Evolutionary conservation across 352 stramenopile genomes (phyloP), one percentile per base, ranked within the genome.

Genomic region (Pythium apleroticum): DNA sequence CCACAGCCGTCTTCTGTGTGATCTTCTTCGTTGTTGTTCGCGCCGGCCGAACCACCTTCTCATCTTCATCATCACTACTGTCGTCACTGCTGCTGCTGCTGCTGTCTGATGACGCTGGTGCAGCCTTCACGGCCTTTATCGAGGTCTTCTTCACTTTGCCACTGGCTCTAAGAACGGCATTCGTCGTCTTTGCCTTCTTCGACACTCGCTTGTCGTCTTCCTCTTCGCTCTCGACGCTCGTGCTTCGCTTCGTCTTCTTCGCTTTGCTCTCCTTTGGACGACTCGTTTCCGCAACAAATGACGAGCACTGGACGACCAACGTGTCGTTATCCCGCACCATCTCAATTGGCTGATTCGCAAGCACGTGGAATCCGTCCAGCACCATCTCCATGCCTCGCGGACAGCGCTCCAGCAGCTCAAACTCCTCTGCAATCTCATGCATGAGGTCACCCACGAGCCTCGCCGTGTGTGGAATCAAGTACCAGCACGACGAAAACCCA

Each of bases 401-500:
- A 59, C 80, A 91, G 19, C 73, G 49, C 46, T 52, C 63, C 12
- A 52, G 45, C 55, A 91, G 69, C 30, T 66, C 77, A 68, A 93
- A 93, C 52, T 90, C 82, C 10, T 69, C 59, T 52, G 74, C 48
- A 43, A 93, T 70, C 66, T 72, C 73, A 52, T 88, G 66, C 55
- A 77, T 57, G 64, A 93, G 50, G 55, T 93, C 85, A 35, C 81
- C 80, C 37, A 93, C 81, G 15, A 89, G 49, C 50, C 74, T 74
- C 27, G 57, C 73, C 9, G 72, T 64, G 1, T n/a, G 43, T 14
- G 85, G 78, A 10, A 93, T 46, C 20, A 91, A 64, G 56, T 82
- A 91, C 82, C 82, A 93, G 63, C 85, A 91, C 17, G 76, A 68
- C 25, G 70, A 68, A 60, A 90, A 90, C 0, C 82, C 82, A 46